These are phyloP conservation scores for Leishmania arabica DNA, from an alignment of 208 protist genomes.

Conservation along the genomic window DNA sequence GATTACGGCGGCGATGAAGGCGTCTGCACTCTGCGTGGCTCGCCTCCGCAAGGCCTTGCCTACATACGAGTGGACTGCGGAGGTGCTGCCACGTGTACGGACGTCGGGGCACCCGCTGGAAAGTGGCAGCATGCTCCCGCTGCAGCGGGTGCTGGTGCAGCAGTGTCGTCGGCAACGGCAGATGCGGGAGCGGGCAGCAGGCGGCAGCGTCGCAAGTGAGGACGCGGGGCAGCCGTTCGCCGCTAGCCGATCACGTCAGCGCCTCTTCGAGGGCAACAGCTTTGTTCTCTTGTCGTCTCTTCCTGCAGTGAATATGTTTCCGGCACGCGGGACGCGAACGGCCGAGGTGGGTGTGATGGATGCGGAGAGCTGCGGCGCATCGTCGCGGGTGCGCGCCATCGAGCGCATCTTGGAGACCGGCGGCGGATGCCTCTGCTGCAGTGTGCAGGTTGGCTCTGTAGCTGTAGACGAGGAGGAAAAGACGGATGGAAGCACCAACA, in stretches of 20 bases:
- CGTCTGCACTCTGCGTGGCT: not conserved
- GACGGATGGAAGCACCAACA: not conserved
- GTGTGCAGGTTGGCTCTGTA: not conserved
- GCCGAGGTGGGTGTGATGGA: not conserved
- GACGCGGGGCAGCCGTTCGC: not conserved
- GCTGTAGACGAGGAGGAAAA: not conserved
- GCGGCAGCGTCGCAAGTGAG: not conserved
- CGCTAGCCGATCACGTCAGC: not conserved
- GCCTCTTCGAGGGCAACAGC: not conserved
- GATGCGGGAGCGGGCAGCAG: not conserved
- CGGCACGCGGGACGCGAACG: not conserved
- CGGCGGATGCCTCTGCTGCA: conserved; percentile 4
- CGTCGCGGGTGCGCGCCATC: conserved; percentile 5
- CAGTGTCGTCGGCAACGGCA: conserved; percentile 27
- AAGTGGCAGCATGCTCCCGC: not conserved
- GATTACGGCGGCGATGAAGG: not conserved
- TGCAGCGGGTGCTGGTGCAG: conserved; percentile 13
- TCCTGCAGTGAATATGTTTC: not conserved
- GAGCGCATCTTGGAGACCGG: conserved; percentile 10
- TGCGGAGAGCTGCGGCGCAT: not conserved
- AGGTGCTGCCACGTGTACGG: not conserved
- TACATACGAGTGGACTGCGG: conserved; percentile 24
- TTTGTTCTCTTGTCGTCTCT: not conserved
- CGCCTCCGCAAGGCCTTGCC: conserved; percentile 21
- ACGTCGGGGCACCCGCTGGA: not conserved